Conservation (phyloP, 306 rosid genomes). For the Vicia faba region DNA sequence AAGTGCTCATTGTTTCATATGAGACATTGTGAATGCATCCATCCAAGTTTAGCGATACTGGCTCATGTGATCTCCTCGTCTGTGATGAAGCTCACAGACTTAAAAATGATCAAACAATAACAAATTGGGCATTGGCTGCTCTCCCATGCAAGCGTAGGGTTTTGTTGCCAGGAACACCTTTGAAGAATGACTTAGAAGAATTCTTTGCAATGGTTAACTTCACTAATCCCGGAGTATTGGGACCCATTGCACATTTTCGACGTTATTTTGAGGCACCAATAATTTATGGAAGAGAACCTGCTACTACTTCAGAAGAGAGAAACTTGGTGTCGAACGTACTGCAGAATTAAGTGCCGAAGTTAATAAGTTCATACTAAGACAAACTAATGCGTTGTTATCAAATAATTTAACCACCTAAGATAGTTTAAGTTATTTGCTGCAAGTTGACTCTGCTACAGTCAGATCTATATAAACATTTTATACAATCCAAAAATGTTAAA, state of each 20-base stretch:
- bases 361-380: constrained; percentile 84
- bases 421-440: constrained; percentile 97
- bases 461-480: constrained; percentile 83
- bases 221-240: constrained; percentile 87
- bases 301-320: constrained; percentile 77
- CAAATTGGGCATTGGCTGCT: constrained; percentile 96
- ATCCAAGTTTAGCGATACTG: constrained; percentile 65
- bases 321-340: constrained; percentile 77
- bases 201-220: constrained; percentile 94
- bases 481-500: constrained; percentile 92
- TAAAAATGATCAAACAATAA: constrained; percentile 92
- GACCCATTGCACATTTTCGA: constrained; percentile 73
- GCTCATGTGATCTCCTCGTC: constrained; percentile 86
- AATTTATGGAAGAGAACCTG: constrained; percentile 94
- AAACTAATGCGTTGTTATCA: constrained; percentile 86
- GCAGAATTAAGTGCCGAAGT: constrained; percentile 83
- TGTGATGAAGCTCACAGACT: constrained; percentile 99
- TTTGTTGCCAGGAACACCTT: constrained; percentile 93
- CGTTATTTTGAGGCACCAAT: constrained; percentile 91
- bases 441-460: constrained; percentile 89
- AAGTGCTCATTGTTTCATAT: constrained; percentile 90
- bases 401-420: constrained; percentile 98
- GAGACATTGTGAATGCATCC: constrained; percentile 97
- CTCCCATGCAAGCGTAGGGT: constrained; percentile 81
- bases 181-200: constrained; percentile 96